Evolutionary conservation across 2,329 filamentous ascomycete species (phyloP).

Genomic region (Diplodia intermedia): DNA sequence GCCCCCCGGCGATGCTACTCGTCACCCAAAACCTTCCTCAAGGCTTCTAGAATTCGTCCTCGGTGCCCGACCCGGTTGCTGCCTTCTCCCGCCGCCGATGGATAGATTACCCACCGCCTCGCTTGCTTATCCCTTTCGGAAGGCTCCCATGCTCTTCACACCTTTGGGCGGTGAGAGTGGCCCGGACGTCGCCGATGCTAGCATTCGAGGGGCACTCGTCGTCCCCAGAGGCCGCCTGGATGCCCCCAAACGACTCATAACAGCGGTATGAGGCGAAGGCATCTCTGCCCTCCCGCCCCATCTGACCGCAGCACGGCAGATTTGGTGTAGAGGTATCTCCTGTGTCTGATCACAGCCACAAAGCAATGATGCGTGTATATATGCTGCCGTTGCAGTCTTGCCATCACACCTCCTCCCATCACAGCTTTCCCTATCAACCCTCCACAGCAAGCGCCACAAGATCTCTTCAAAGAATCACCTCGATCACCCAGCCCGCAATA

Average conservation of each 20-base stretch:
- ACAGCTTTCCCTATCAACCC: not conserved
- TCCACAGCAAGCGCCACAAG: not conserved
- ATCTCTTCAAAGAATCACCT: not conserved
- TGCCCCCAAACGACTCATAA: not conserved
- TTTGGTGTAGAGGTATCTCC: not conserved
- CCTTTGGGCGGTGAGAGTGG: not conserved
- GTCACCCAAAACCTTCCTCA: not conserved
- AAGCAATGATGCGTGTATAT: not conserved
- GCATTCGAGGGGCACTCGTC: not conserved
- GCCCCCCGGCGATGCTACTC: not conserved
- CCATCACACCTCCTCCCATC: not conserved
- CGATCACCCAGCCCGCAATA: not conserved
- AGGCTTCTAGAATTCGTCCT: not conserved
- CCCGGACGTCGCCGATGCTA: not conserved
- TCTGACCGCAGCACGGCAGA: conserved; percentile 21
- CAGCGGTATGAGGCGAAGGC: conserved; percentile 13
- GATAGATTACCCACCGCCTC: conserved; percentile 4
- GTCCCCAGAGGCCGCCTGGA: not conserved
- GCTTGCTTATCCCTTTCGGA: not conserved
- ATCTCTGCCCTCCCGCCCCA: not conserved
- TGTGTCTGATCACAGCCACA: not conserved
- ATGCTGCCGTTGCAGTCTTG: not conserved
- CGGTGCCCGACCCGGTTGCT: not conserved
- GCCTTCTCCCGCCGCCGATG: conserved; percentile 6
- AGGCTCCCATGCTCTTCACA: not conserved